Conservation (phyloP, 371 early-diverging fungal species). For the Mucor mucedo region DNA sequence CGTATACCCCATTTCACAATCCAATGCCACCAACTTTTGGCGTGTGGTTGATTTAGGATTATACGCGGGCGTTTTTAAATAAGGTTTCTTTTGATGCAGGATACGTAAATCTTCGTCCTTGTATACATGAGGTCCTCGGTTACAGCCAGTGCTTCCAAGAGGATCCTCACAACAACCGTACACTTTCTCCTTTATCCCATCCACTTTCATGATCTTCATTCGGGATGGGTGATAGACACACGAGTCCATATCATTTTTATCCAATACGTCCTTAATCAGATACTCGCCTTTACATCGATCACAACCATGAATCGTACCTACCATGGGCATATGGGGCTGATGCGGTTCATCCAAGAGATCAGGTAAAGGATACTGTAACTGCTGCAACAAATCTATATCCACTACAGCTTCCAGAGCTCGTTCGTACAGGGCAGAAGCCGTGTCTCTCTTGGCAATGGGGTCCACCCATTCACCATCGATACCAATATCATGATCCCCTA, state of each 20-base stretch:
- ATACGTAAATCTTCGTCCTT: constrained; percentile 36
- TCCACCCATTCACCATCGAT: constrained; percentile 58
- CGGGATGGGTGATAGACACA: constrained; percentile 53
- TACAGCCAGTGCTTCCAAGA: constrained; percentile 52
- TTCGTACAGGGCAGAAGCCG: constrained; percentile 3
- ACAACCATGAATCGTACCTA: constrained; percentile 38
- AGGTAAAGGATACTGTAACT: constrained; percentile 50
- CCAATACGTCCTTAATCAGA: constrained; percentile 42
- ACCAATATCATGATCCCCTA: constrained; percentile 42
- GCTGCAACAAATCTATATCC: constrained; percentile 21
- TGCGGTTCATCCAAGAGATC: constrained; percentile 8
- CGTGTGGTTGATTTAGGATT: neutral
- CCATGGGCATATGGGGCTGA: constrained; percentile 3
- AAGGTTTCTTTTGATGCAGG: constrained; percentile 54
- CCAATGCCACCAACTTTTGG: constrained; percentile 41
- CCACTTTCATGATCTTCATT: constrained; percentile 30
- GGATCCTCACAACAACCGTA: constrained; percentile 56
- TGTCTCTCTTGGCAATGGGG: neutral
- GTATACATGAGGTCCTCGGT: constrained; percentile 57
- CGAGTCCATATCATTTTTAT: constrained; percentile 32
- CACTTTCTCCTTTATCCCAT: constrained; percentile 49
- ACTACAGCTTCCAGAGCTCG: constrained; percentile 29
- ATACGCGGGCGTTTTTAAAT: constrained; percentile 33
- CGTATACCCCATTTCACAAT: constrained; percentile 61
- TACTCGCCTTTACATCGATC: constrained; percentile 57